A percentile compares a stretch with the other conserved stretches of the same genome.
phyloP scores from a whole-genome alignment of 73 alveolate genomes.

The Tetrahymena malaccensis region DNA sequence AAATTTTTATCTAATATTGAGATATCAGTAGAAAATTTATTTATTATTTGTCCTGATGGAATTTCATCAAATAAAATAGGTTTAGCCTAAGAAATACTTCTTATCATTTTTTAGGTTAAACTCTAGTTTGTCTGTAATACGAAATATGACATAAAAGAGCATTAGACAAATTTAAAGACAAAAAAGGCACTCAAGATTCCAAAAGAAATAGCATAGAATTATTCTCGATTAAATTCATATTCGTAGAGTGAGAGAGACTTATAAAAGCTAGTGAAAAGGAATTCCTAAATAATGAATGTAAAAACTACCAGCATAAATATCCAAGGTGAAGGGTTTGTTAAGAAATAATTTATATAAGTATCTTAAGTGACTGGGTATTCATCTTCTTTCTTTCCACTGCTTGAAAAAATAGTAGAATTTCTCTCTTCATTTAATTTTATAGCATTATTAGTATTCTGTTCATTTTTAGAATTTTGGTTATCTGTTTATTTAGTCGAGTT shows the following conservation, averaged over 20 bases:
- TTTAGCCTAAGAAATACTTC: constrained; percentile 3
- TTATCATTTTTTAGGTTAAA: constrained; percentile 8
- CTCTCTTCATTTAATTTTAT: not conserved
- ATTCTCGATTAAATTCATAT: not conserved
- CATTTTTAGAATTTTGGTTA: not conserved
- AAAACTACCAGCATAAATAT: constrained; percentile 15
- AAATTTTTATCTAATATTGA: constrained; percentile 9
- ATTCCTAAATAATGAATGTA: not conserved
- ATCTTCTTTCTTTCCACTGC: not conserved
- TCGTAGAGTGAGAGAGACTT: constrained; percentile 19
- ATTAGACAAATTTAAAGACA: not conserved
- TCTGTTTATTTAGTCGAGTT: not conserved
- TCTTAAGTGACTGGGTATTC: constrained; percentile 13
- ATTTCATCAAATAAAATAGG: constrained; percentile 30
- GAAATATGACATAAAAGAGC: not conserved
- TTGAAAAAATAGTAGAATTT: not conserved
- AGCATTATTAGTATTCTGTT: not conserved
- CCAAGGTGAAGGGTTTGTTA: constrained; percentile 5
- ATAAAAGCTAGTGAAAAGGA: constrained; percentile 27
- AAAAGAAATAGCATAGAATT: not conserved
- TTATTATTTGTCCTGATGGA: constrained; percentile 26
- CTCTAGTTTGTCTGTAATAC: not conserved
- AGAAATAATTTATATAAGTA: constrained; percentile 24
- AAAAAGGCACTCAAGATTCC: not conserved
- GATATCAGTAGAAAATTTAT: constrained; percentile 34